A percentile compares a stretch with the other conserved stretches of the same genome.
Evolutionary conservation across 148 eudicot genomes (phyloP).

Genomic region (Rhododendron kiyosumense): DNA sequence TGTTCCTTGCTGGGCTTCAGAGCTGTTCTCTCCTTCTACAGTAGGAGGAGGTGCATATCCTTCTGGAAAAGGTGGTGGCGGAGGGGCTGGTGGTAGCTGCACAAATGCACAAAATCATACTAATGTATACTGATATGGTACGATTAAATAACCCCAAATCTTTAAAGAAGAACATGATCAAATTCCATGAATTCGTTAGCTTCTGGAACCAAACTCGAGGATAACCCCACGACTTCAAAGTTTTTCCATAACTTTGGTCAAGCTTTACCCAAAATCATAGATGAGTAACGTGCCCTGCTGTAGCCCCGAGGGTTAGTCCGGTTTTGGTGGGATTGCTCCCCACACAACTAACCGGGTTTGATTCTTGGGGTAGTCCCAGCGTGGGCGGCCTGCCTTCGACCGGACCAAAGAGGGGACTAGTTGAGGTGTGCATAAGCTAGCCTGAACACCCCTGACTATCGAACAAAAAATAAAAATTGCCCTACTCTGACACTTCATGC

Average conservation of each 20-base stretch:
- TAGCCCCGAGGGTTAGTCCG: neutral
- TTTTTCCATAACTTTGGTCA: neutral
- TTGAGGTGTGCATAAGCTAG: too few relatives aligned
- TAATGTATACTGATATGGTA: neutral
- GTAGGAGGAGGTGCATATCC: conserved; percentile 70
- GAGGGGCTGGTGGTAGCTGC: conserved; percentile 84
- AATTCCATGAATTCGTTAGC: neutral
- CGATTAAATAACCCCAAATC: neutral
- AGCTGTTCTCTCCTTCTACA: conserved; percentile 49
- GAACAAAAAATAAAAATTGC: neutral
- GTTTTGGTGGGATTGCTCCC: too few relatives aligned
- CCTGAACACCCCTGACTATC: too few relatives aligned
- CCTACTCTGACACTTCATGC: neutral
- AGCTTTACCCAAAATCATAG: neutral
- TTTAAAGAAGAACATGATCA: neutral
- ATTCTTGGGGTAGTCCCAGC: too few relatives aligned
- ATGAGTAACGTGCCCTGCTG: neutral
- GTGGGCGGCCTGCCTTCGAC: too few relatives aligned
- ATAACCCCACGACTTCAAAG: neutral
- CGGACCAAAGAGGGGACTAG: too few relatives aligned
- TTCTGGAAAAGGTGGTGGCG: conserved; percentile 89
- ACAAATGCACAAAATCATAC: conserved; percentile 7
- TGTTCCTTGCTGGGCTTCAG: conserved; percentile 53
- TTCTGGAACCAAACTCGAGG: neutral
- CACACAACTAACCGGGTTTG: neutral